These are phyloP conservation scores for Dendrobium huoshanense DNA, from an alignment of 106 monocot species.

Conservation along the genomic window DNA sequence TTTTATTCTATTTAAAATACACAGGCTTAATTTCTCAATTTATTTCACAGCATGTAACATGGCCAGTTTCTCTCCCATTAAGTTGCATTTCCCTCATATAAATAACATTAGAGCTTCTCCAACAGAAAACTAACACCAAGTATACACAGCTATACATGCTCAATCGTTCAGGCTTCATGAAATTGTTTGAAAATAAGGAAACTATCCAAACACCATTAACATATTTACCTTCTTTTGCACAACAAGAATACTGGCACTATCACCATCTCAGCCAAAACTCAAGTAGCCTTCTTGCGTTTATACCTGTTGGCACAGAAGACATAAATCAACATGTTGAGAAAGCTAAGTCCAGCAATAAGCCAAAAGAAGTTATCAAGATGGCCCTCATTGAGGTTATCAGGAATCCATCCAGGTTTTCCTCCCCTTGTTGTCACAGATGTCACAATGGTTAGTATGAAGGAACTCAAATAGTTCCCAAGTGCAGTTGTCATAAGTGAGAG, in stretches of 20 bases:
- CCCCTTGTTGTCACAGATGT: constrained; percentile 42
- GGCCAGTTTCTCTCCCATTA: too few relatives aligned
- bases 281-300: constrained; percentile 40
- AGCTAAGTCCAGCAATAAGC: constrained; percentile 44
- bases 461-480: constrained; percentile 49
- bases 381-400: constrained; percentile 71
- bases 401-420: constrained; percentile 65
- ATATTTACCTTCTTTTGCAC: neutral
- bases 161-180: neutral
- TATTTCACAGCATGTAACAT: too few relatives aligned
- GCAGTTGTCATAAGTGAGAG: constrained; percentile 45
- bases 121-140: neutral
- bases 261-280: constrained; percentile 2
- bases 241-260: neutral
- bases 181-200: neutral
- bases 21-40: too few relatives aligned
- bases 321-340: constrained; percentile 39
- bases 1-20: too few relatives aligned
- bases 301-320: constrained; percentile 37
- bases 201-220: neutral
- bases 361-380: constrained; percentile 62
- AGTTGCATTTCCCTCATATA: neutral
- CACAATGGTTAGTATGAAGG: constrained; percentile 46
- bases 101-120: neutral
- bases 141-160: neutral